A percentile compares a stretch with the other conserved stretches of the same genome.
These are phyloP conservation scores for Bipolaris victoriae DNA, from an alignment of 2,329 filamentous ascomycete genomes.

Conservation along the genomic window DNA sequence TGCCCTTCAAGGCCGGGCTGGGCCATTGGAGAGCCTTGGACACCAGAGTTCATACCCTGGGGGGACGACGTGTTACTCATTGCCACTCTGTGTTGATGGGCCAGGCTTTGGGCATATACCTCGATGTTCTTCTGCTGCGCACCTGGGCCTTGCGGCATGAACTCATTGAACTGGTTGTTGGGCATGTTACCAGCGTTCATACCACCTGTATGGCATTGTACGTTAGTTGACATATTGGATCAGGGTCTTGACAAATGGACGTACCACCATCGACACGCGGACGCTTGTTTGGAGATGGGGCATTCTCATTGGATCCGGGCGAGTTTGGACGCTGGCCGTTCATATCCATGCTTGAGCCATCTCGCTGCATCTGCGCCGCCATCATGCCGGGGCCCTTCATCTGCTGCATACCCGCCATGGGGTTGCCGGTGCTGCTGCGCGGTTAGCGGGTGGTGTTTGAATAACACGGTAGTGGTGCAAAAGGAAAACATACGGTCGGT, in stretches of 20 bases:
- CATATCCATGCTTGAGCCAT: constrained; percentile 85
- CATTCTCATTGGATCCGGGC: constrained; percentile 82
- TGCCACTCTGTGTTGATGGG: constrained; percentile 79
- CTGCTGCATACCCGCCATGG: constrained; percentile 71
- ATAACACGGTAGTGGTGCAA: neutral
- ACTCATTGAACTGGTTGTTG: constrained; percentile 74
- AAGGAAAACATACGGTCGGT: constrained; percentile 65
- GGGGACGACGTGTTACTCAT: constrained; percentile 82
- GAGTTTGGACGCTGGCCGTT: constrained; percentile 79
- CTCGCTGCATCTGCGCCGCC: constrained; percentile 79
- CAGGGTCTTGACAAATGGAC: constrained; percentile 57
- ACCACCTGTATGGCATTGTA: constrained; percentile 68
- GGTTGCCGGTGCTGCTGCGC: constrained; percentile 33
- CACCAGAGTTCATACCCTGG: constrained; percentile 71
- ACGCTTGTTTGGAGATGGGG: constrained; percentile 89
- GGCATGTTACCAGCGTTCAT: constrained; percentile 78
- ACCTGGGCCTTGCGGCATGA: constrained; percentile 60
- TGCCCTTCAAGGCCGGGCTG: constrained; percentile 55
- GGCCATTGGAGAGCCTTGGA: constrained; percentile 87
- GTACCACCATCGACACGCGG: constrained; percentile 78
- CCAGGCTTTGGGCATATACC: constrained; percentile 83
- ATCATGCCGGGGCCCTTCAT: constrained; percentile 63
- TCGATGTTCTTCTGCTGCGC: constrained; percentile 84
- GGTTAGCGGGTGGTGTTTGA: constrained; percentile 18
- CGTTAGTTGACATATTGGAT: constrained; percentile 56